phyloP scores from a whole-genome alignment of 192 early-diverging fungal species.

The Coemansia javaensis region DNA sequence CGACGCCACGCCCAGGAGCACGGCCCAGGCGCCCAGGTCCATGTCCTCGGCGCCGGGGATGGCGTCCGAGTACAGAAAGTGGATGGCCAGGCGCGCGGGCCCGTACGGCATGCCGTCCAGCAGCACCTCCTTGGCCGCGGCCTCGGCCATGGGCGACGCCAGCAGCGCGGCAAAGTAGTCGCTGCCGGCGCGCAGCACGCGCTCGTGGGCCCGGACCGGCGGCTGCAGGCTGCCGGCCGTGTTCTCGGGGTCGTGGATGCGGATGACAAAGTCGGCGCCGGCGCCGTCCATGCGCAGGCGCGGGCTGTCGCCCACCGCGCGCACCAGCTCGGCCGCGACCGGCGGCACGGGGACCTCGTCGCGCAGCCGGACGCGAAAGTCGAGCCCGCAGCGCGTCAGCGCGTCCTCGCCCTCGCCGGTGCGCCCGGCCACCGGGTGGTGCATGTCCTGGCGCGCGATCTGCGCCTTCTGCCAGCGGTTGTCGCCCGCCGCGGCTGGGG shows the following conservation, averaged over 20 bases:
- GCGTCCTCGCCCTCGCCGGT: conserved; percentile 23
- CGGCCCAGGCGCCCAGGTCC: conserved; percentile 26
- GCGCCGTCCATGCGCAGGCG: conserved; percentile 19
- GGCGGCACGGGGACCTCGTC: conserved; percentile 15
- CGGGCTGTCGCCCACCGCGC: not conserved
- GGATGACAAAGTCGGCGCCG: conserved; percentile 29
- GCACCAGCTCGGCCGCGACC: conserved; percentile 3
- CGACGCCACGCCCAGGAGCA: conserved; percentile 25
- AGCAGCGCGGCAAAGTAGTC: conserved; percentile 46
- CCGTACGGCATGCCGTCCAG: conserved; percentile 44
- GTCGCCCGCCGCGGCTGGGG: conserved; percentile 8
- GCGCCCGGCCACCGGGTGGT: conserved; percentile 15
- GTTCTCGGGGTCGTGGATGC: conserved; percentile 33
- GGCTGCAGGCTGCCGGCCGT: conserved; percentile 40
- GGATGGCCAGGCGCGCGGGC: conserved; percentile 31
- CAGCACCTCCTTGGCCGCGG: conserved; percentile 19
- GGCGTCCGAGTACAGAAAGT: conserved; percentile 26
- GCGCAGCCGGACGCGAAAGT: conserved; percentile 41
- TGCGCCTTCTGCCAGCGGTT: conserved; percentile 48
- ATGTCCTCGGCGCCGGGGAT: conserved; percentile 11
- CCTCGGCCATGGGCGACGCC: conserved; percentile 34
- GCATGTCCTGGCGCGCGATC: conserved; percentile 44
- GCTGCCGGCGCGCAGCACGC: conserved; percentile 36
- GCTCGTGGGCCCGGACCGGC: conserved; percentile 30
- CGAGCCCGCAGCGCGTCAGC: conserved; percentile 34